A percentile compares a stretch with the other conserved stretches of the same genome.
Conservation (phyloP, 192 early-diverging fungal species). For the Dispira simplex region DNA sequence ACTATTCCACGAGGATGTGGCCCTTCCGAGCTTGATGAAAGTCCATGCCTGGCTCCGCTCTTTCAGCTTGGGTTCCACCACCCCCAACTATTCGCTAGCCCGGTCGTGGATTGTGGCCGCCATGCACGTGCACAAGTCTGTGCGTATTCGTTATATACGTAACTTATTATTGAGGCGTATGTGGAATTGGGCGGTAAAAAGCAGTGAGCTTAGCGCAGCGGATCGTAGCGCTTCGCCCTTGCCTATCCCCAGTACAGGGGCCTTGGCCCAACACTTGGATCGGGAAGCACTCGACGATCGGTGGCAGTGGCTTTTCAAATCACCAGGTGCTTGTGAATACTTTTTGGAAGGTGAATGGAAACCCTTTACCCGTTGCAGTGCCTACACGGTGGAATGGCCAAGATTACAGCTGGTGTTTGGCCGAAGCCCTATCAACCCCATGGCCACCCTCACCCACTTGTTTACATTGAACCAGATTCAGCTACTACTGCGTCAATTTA, state of each 20-base stretch:
- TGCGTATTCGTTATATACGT: constrained; percentile 8
- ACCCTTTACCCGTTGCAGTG: constrained; percentile 4
- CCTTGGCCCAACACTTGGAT: not conserved
- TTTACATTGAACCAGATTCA: not conserved
- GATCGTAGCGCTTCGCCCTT: not conserved
- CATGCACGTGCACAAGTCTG: constrained; percentile 8
- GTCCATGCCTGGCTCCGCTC: constrained; percentile 8
- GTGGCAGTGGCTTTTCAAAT: constrained; percentile 1
- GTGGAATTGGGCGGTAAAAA: not conserved
- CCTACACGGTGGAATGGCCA: constrained; percentile 9
- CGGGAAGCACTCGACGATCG: not conserved
- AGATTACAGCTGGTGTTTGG: not conserved
- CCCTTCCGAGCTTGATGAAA: constrained; percentile 9
- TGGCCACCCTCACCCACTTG: not conserved
- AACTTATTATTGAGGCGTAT: not conserved
- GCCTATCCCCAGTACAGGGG: not conserved
- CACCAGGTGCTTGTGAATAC: not conserved
- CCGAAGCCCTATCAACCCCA: not conserved
- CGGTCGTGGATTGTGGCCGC: not conserved
- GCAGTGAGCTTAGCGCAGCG: too few relatives aligned
- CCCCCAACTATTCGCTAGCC: not conserved
- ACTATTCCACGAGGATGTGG: constrained; percentile 11
- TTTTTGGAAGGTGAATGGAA: constrained; percentile 7
- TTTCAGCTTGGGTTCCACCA: not conserved
- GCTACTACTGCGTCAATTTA: not conserved